phyloP scores from a whole-genome alignment of 148 eudicot species.

The Suaeda aralocaspica region DNA sequence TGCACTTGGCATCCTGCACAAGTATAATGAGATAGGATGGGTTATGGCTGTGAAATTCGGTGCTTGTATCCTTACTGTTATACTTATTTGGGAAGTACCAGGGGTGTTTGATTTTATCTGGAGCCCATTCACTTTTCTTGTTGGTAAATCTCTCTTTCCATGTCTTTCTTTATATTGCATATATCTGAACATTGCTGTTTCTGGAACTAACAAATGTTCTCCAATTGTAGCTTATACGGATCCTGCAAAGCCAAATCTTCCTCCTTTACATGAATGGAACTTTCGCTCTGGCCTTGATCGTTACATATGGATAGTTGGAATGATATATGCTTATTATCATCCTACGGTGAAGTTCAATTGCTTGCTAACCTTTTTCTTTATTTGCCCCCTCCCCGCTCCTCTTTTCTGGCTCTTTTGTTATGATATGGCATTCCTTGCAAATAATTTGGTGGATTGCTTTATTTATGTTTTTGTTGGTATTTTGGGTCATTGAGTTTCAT shows the following conservation, averaged over 20 bases:
- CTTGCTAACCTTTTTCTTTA: neutral
- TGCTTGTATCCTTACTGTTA: slow-evolving; percentile 74
- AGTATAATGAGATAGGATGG: slow-evolving; percentile 69
- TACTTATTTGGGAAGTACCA: slow-evolving; percentile 88
- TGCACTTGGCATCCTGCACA: slow-evolving; percentile 74
- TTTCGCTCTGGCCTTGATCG: slow-evolving; percentile 98
- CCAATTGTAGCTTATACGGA: slow-evolving; percentile 66
- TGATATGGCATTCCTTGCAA: neutral
- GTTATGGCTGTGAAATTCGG: slow-evolving; percentile 70
- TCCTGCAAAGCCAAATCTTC: slow-evolving; percentile 61
- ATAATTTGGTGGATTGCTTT: neutral
- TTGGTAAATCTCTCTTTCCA: slow-evolving; percentile 44
- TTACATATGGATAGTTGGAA: slow-evolving; percentile 96
- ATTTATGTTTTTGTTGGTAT: neutral
- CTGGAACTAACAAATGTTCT: slow-evolving; percentile 8
- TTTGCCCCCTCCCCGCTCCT: neutral
- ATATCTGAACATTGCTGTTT: slow-evolving; percentile 12
- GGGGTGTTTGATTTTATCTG: slow-evolving; percentile 84
- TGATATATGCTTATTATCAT: slow-evolving; percentile 94
- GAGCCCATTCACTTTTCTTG: slow-evolving; percentile 78
- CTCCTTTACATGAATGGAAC: slow-evolving; percentile 85
- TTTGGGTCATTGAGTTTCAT: neutral
- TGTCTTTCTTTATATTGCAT: slow-evolving; percentile 1
- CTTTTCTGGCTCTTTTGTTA: neutral
- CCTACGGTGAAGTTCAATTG: slow-evolving; percentile 59